Conservation (phyloP, 2,329 filamentous ascomycete species). For the Penicillium concentricum region DNA sequence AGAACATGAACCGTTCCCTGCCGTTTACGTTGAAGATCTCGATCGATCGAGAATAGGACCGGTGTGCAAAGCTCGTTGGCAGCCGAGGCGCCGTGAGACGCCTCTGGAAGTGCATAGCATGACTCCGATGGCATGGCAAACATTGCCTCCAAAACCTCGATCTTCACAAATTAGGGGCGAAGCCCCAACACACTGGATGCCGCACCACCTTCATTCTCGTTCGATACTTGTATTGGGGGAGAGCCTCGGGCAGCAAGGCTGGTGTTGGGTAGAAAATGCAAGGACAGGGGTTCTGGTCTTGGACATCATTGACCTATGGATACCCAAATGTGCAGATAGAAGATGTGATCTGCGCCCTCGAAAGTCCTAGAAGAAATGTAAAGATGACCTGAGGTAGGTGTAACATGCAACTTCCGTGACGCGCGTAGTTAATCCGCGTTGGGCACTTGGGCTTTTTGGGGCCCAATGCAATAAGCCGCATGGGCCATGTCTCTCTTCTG, state of each 20-base stretch:
- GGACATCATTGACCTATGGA: constrained; percentile 14
- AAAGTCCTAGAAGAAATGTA: constrained; percentile 3
- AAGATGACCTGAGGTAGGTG: constrained; percentile 18
- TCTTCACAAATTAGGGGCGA: constrained; percentile 11
- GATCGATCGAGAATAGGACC: constrained; percentile 19
- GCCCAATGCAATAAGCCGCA: constrained; percentile 25
- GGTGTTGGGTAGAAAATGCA: constrained; percentile 22
- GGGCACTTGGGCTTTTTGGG: constrained; percentile 19
- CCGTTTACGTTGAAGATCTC: constrained; percentile 14
- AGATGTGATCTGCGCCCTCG: constrained; percentile 17
- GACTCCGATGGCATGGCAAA: constrained; percentile 8
- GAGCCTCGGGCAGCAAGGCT: constrained; percentile 22
- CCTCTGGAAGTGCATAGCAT: constrained; percentile 9
- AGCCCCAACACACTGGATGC: background rate
- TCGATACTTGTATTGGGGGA: constrained; percentile 6
- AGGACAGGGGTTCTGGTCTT: constrained; percentile 10
- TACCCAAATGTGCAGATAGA: constrained; percentile 9
- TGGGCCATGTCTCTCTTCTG: constrained; percentile 17
- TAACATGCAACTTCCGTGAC: constrained; percentile 16
- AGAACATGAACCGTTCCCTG: constrained; percentile 3
- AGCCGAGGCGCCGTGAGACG: constrained; percentile 10
- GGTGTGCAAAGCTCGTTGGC: constrained; percentile 10
- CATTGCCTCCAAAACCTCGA: constrained; percentile 9
- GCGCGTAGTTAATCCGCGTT: background rate
- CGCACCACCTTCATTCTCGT: constrained; percentile 13